Percentiles rank a stretch among this genome's conserved stretches.
phyloP scores from a whole-genome alignment of 352 stramenopile genomes.

The Phytophthora pseudosyringae region DNA sequence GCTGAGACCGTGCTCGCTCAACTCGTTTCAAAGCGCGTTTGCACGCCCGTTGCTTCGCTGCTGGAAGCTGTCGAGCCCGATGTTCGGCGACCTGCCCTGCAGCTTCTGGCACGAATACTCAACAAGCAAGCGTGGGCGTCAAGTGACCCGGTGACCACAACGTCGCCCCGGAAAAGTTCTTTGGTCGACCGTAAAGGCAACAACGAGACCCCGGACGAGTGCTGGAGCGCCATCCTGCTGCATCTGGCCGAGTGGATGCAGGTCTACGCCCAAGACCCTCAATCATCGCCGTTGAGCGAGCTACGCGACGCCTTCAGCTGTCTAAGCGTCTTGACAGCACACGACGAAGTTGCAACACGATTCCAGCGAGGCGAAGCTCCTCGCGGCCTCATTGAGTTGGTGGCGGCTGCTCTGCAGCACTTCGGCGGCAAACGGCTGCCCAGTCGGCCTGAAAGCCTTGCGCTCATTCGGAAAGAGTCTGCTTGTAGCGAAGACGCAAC shows the following conservation, averaged over 20 bases:
- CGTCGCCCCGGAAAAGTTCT: neutral
- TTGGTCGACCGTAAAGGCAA: neutral
- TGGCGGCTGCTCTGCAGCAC: constrained; percentile 45
- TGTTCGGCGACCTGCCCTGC: constrained; percentile 51
- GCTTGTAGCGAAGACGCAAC: constrained; percentile 1
- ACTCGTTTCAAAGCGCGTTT: constrained; percentile 51
- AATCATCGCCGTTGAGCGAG: constrained; percentile 33
- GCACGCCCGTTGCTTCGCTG: constrained; percentile 43
- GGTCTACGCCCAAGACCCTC: constrained; percentile 58
- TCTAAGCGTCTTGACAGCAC: constrained; percentile 49
- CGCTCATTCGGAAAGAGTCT: constrained; percentile 33
- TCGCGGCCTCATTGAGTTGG: constrained; percentile 55
- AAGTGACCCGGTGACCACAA: constrained; percentile 11
- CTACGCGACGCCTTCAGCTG: constrained; percentile 52
- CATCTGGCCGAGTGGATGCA: constrained; percentile 82
- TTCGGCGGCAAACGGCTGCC: constrained; percentile 36
- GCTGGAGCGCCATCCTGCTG: constrained; percentile 49
- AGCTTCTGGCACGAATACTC: constrained; percentile 54
- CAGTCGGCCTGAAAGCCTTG: constrained; percentile 37
- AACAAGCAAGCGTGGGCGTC: constrained; percentile 24
- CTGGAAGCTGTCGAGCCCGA: constrained; percentile 61
- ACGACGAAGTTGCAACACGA: constrained; percentile 27
- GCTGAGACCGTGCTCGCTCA: constrained; percentile 22
- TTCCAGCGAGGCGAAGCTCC: constrained; percentile 46
- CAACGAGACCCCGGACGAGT: constrained; percentile 24